These are phyloP conservation scores for Gynochthodes officinalis DNA, from an alignment of 257 asterid species.

Conservation along the genomic window DNA sequence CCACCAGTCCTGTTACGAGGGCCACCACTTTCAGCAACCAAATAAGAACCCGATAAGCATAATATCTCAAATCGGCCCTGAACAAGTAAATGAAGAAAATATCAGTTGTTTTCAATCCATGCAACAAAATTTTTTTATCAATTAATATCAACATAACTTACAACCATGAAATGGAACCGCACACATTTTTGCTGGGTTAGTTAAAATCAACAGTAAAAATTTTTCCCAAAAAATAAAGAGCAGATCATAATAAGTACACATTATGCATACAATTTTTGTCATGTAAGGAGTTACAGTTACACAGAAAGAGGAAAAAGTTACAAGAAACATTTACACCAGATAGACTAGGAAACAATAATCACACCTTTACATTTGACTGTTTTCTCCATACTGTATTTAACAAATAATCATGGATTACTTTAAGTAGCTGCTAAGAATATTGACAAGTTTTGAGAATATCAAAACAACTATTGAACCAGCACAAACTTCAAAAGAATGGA, in stretches of 20 bases:
- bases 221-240: not conserved
- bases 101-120: conserved; percentile 1
- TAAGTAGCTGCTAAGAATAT: not conserved
- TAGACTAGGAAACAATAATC: not conserved
- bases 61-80: conserved; percentile 70
- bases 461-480: not conserved
- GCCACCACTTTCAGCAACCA: conserved; percentile 61
- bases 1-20: conserved; percentile 62
- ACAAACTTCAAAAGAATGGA: not conserved
- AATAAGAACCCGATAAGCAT: conserved; percentile 62
- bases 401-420: not conserved
- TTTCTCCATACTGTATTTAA: not conserved
- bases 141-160: not conserved
- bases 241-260: not conserved
- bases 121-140: not conserved
- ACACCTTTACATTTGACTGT: no score
- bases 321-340: not conserved
- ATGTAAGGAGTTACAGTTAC: not conserved
- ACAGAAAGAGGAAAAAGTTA: not conserved
- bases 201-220: not conserved
- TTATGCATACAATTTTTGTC: not conserved
- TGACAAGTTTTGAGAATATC: not conserved
- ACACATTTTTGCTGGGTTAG: not conserved
- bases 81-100: conserved; percentile 3
- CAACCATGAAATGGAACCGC: not conserved